Evolutionary conservation across 768 basidiomycete genomes (phyloP), one percentile per base, ranked within the genome.

Genomic region (Serendipita sp.): DNA sequence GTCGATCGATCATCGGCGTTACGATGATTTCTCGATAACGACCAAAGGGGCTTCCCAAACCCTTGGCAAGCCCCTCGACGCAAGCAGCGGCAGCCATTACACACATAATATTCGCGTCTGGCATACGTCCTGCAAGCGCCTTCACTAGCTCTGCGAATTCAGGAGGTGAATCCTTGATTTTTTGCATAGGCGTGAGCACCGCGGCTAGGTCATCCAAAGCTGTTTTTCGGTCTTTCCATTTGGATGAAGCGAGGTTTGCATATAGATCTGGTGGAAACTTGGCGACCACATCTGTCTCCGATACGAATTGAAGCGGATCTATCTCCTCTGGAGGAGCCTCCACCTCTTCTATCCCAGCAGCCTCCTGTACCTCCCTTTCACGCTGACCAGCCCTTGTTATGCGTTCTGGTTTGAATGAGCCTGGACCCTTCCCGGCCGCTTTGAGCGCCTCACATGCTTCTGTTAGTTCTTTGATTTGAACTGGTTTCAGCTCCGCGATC

Each of bases 171-270:
- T 95, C 92, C 70, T 85, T 85, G 70, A 97, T 88, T 65, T 85
- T 82, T 11, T 86, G 85, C 2, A 86, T 80, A 5, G 83, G 76
- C 63, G 81, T 81, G 35, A 98, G 75, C 41, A 91, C 75, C 2
- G 81, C 81, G 51, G 84, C 78, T 28, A 95, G 79, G 32, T 91
- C 90, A 68, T 96, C 93, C 37, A 98, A 77, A 2, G 83, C 88
- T 70, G 94, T 89, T 71, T 97, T 93, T 45, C 92, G 83, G 68
- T 99, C 96, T 71, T 99, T 98, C 96, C 96, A 99, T 74, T 98
- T 97, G 0, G 91, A 84, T 3, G 96, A 98, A 28, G 85, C 81
- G 60, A 99, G 78, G 62, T 81, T 77, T 2, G 84, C 78, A 65
- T 89, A 83, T 66, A 97, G 78, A 65, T 85, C 85, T 2, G 82